These are phyloP conservation scores for Botryotinia globosa DNA, from an alignment of 2,329 filamentous ascomycete species.

Conservation along the genomic window DNA sequence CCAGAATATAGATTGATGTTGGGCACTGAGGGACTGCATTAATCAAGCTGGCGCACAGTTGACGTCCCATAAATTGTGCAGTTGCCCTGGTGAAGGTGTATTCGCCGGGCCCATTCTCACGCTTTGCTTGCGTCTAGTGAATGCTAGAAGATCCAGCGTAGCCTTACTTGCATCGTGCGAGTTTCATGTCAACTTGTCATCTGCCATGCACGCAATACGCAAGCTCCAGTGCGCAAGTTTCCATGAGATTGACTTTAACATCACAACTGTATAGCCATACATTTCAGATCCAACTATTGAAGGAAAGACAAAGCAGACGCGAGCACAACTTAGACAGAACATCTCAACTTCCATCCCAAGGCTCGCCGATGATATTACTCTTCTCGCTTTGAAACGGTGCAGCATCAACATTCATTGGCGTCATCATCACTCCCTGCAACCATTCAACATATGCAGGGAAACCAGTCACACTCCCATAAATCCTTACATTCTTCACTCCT, in stretches of 20 bases:
- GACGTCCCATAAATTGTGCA: neutral
- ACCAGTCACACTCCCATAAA: conserved; percentile 37
- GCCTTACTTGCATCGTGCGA: neutral
- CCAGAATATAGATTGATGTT: neutral
- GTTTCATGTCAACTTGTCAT: neutral
- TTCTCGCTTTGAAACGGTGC: neutral
- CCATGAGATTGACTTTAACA: too few species aligned
- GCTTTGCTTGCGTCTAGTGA: neutral
- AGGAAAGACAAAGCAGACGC: neutral
- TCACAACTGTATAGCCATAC: neutral
- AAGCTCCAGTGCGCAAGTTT: neutral
- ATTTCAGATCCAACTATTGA: neutral
- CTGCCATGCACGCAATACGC: neutral
- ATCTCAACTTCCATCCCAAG: neutral
- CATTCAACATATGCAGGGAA: conserved; percentile 36
- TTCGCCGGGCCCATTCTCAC: neutral
- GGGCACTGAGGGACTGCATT: neutral
- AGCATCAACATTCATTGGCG: conserved; percentile 17
- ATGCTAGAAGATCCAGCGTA: neutral
- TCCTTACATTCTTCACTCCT: conserved; percentile 44
- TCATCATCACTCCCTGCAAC: conserved; percentile 33
- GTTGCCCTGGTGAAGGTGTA: neutral
- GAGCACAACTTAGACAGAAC: neutral
- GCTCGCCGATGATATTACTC: neutral
- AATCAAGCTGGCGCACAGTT: neutral